Conservation (phyloP, 352 stramenopile species). For the Phytophthora brassicae region DNA sequence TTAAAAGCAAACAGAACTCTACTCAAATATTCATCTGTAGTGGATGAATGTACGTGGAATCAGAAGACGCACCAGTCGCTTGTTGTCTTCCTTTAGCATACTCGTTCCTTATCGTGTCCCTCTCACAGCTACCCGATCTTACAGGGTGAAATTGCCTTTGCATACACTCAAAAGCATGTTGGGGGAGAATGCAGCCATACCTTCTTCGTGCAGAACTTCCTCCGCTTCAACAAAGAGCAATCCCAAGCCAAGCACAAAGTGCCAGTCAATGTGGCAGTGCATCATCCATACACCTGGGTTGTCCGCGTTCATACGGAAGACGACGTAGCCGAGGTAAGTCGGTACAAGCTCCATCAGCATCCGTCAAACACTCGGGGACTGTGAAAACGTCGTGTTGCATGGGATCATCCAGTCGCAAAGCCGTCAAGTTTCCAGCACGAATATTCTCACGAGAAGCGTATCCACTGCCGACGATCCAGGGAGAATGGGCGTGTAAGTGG, state of each 20-base stretch:
- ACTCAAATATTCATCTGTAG: too few relatives aligned
- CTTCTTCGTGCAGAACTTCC: slow-evolving; percentile 31
- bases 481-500: slow-evolving; percentile 44
- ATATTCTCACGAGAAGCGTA: slow-evolving; percentile 21
- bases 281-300: slow-evolving; percentile 52
- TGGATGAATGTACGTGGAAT: too few relatives aligned
- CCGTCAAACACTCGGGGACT: slow-evolving; percentile 34
- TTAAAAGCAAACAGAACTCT: too few relatives aligned
- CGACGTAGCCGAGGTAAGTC: slow-evolving; percentile 35
- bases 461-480: slow-evolving; percentile 41
- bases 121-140: slow-evolving; percentile 1
- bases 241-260: slow-evolving; percentile 40
- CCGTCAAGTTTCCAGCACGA: slow-evolving; percentile 21
- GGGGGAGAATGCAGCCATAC: slow-evolving; percentile 29
- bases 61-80: too few relatives aligned
- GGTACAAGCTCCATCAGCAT: slow-evolving; percentile 26
- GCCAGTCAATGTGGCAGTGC: slow-evolving; percentile 57
- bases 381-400: slow-evolving; percentile 49
- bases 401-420: slow-evolving; percentile 27
- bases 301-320: slow-evolving; percentile 43
- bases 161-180: slow-evolving; percentile 44
- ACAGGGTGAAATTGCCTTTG: slow-evolving; percentile 34
- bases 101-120: slow-evolving; percentile 1
- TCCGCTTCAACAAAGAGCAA: slow-evolving; percentile 51
- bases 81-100: background rate